Evolutionary conservation across 108 stramenopile genomes (phyloP).

Genomic region (Bacterosira constricta): DNA sequence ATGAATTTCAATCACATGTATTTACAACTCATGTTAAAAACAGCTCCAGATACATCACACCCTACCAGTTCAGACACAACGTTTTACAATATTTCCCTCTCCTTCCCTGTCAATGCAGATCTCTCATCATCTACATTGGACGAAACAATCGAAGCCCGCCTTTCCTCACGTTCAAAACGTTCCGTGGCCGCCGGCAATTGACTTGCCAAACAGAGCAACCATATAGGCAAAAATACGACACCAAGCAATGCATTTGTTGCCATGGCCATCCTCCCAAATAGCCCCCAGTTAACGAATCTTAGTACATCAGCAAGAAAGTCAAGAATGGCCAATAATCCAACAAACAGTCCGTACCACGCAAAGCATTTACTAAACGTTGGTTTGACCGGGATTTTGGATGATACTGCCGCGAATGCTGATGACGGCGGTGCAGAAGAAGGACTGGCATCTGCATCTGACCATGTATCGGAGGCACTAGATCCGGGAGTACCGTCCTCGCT

Average conservation of each 20-base stretch:
- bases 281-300: conserved; percentile 54
- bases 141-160: not conserved
- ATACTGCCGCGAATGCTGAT: not conserved
- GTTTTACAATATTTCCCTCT: conserved; percentile 3
- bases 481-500: not conserved
- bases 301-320: conserved; percentile 69
- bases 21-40: no score
- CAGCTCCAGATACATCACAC: no score
- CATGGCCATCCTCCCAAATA: conserved; percentile 56
- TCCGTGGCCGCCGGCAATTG: conserved; percentile 53
- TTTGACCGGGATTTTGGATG: not conserved
- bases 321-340: conserved; percentile 55
- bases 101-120: conserved; percentile 7
- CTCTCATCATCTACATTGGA: not conserved
- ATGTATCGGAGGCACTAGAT: not conserved
- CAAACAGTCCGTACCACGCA: conserved; percentile 52
- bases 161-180: conserved; percentile 29
- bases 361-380: conserved; percentile 63
- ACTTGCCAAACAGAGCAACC: conserved; percentile 58
- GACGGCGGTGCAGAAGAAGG: conserved; percentile 1
- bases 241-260: conserved; percentile 50
- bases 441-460: not conserved
- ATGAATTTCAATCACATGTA: not conserved
- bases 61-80: no score
- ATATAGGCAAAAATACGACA: conserved; percentile 63